Percentiles rank a stretch among this genome's conserved stretches.
phyloP scores from a whole-genome alignment of 1,284 basidiomycete species.

The Wallemia mellicola region DNA sequence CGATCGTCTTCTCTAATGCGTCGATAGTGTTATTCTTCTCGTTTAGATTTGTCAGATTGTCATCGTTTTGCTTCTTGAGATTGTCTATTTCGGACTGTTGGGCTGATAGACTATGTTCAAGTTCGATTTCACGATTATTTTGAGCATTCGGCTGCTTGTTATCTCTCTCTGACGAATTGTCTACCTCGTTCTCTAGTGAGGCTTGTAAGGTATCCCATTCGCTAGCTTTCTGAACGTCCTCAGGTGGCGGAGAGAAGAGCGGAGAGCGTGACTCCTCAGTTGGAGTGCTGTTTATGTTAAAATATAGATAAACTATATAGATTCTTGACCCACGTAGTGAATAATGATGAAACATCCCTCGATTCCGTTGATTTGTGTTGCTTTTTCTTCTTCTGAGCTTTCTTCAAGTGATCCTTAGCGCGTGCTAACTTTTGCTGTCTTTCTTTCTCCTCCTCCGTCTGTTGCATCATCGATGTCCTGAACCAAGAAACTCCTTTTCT shows the following conservation, averaged over 20 bases:
- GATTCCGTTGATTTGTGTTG: not conserved
- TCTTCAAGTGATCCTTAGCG: not conserved
- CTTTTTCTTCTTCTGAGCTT: not conserved
- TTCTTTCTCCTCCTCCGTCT: not conserved
- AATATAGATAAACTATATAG: too few relatives aligned
- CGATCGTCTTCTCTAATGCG: not conserved
- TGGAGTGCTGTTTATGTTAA: not conserved
- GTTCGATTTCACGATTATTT: too few relatives aligned
- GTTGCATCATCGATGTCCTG: not conserved
- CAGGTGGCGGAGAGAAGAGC: not conserved
- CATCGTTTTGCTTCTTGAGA: not conserved
- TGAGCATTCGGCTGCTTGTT: too few relatives aligned
- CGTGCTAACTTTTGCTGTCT: not conserved
- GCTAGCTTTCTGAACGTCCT: too few relatives aligned
- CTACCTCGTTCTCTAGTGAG: not conserved
- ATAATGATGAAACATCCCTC: not conserved
- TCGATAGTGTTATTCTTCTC: not conserved
- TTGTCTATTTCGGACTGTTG: not conserved
- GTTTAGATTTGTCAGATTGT: not conserved
- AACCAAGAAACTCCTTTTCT: not conserved
- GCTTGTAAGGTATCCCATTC: not conserved
- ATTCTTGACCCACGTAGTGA: too few relatives aligned
- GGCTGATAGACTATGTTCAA: not conserved
- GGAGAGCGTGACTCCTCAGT: not conserved
- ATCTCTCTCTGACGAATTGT: not conserved